phyloP scores from a whole-genome alignment of 2,329 filamentous ascomycete species.

The Akanthomyces dipterigenus region DNA sequence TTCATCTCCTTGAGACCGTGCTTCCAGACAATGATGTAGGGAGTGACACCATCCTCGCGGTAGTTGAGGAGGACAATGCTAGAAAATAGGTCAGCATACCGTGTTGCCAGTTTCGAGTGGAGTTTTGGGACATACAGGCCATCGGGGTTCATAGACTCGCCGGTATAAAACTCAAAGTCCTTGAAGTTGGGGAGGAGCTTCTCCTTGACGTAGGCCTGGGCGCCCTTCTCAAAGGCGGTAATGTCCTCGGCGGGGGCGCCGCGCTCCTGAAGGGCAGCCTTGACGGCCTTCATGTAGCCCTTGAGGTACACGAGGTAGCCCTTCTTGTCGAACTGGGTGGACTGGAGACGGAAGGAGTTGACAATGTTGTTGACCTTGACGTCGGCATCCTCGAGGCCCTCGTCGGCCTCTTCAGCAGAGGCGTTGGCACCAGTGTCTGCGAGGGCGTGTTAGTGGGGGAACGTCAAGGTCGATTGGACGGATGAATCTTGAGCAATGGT shows the following conservation, averaged over 20 bases:
- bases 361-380: slow-evolving; percentile 88
- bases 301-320: slow-evolving; percentile 77
- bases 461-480: not conserved
- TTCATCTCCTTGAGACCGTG: slow-evolving; percentile 84
- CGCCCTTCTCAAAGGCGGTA: slow-evolving; percentile 73
- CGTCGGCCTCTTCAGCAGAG: slow-evolving; percentile 83
- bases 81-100: slow-evolving; percentile 14
- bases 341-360: slow-evolving; percentile 82
- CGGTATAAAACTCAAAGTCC: slow-evolving; percentile 91
- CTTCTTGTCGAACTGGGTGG: slow-evolving; percentile 82
- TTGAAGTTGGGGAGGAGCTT: slow-evolving; percentile 78
- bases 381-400: slow-evolving; percentile 61
- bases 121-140: slow-evolving; percentile 65
- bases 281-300: slow-evolving; percentile 88
- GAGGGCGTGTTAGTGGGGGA: slow-evolving; percentile 13
- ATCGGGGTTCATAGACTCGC: slow-evolving; percentile 87
- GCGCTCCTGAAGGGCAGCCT: slow-evolving; percentile 59
- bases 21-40: slow-evolving; percentile 90
- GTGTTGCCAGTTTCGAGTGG: not conserved
- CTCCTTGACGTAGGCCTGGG: slow-evolving; percentile 71
- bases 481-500: too few relatives aligned
- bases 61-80: slow-evolving; percentile 93
- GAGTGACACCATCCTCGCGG: slow-evolving; percentile 90
- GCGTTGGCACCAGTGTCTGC: slow-evolving; percentile 90
- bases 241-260: slow-evolving; percentile 59